These are phyloP conservation scores for Nelumbo lutea DNA, from an alignment of 164 flowering plant genomes.

Conservation along the genomic window DNA sequence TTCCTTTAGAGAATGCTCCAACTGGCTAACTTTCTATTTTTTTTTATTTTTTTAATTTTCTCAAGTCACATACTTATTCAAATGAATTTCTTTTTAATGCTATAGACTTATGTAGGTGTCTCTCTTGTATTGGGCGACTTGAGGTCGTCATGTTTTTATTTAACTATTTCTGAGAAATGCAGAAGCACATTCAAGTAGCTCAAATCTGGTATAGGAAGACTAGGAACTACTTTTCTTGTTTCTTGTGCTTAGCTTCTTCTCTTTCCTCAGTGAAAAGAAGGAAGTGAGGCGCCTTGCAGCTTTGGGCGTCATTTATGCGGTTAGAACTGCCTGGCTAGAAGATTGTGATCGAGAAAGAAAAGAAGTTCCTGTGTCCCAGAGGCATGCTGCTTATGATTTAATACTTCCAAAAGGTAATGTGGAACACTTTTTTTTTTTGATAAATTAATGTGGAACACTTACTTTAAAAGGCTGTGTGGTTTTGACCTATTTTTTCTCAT, in stretches of 20 bases:
- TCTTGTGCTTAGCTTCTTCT: constrained; percentile 5
- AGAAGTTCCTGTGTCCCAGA: constrained; percentile 66
- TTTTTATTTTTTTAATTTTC: no score
- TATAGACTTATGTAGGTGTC: no score
- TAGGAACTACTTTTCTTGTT: constrained; percentile 6
- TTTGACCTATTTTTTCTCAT: not conserved
- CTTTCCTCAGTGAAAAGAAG: constrained; percentile 60
- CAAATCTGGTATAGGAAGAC: not conserved
- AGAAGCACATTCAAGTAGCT: not conserved
- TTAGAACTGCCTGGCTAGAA: constrained; percentile 72
- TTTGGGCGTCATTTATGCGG: constrained; percentile 67
- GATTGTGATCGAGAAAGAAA: constrained; percentile 71
- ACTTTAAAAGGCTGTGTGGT: not conserved
- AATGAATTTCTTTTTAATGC: no score
- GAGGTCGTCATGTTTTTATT: no score
- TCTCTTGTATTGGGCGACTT: no score
- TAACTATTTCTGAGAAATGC: no score
- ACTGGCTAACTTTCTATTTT: no score
- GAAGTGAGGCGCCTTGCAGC: constrained; percentile 67
- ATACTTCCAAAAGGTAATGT: constrained; percentile 66
- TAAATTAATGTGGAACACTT: not conserved
- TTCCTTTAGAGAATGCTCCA: no score
- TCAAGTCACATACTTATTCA: no score
- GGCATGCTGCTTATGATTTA: constrained; percentile 64
- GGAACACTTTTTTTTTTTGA: not conserved